These are phyloP conservation scores for Vitis labrusca DNA, from an alignment of 164 flowering plant genomes.

Conservation along the genomic window DNA sequence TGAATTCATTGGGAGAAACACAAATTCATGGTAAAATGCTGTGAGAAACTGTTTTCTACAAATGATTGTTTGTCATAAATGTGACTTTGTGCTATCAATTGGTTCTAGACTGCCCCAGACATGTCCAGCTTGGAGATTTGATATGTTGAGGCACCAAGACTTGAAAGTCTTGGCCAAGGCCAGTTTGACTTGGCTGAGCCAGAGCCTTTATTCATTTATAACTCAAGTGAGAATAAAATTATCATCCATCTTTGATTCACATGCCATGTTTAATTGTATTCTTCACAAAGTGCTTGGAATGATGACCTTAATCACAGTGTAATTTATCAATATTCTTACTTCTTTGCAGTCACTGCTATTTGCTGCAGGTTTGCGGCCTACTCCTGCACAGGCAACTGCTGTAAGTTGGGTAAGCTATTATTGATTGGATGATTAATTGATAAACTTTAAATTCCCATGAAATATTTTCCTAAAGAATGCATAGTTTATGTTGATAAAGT, in stretches of 20 bases:
- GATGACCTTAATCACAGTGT: slow-evolving; percentile 11
- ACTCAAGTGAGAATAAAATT: too few relatives aligned
- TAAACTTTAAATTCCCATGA: not conserved
- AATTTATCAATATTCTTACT: slow-evolving; percentile 39
- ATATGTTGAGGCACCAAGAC: too few relatives aligned
- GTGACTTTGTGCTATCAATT: too few relatives aligned
- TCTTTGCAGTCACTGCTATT: slow-evolving; percentile 89
- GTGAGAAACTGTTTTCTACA: too few relatives aligned
- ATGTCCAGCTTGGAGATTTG: too few relatives aligned
- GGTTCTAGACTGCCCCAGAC: too few relatives aligned
- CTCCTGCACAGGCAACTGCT: slow-evolving; percentile 96
- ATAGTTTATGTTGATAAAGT: slow-evolving; percentile 14
- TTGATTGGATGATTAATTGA: not conserved
- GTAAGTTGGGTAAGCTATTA: slow-evolving; percentile 85
- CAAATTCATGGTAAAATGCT: too few relatives aligned
- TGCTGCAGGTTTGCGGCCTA: slow-evolving; percentile 99
- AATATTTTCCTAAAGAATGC: not conserved
- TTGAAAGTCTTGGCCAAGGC: too few relatives aligned
- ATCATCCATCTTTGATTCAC: not conserved
- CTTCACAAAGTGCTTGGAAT: not conserved
- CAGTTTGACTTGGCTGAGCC: too few relatives aligned
- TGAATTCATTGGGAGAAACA: too few relatives aligned
- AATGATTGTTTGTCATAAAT: too few relatives aligned
- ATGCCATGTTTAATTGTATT: not conserved
- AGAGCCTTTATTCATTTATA: too few relatives aligned